These are phyloP conservation scores for Vicia villosa DNA, from an alignment of 306 rosid species.

Conservation along the genomic window DNA sequence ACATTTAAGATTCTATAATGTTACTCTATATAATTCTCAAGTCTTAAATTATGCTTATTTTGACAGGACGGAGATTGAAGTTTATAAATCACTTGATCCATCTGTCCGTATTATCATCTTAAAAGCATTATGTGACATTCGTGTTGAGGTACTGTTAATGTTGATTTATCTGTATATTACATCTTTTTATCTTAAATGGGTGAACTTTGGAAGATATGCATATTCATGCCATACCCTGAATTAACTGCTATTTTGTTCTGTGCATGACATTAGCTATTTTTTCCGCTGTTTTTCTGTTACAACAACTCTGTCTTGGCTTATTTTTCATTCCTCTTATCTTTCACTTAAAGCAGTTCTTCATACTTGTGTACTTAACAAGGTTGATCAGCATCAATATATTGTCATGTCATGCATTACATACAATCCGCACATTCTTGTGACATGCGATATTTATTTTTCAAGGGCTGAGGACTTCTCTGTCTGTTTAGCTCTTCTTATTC, in stretches of 20 bases:
- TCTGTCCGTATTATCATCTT: slow-evolving; percentile 86
- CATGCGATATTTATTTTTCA: background rate
- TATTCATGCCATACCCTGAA: slow-evolving; percentile 14
- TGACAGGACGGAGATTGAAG: slow-evolving; percentile 83
- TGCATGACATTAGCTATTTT: slow-evolving; percentile 11
- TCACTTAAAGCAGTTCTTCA: slow-evolving; percentile 4
- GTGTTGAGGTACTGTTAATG: slow-evolving; percentile 77
- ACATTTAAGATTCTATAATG: slow-evolving; percentile 27
- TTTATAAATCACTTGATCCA: slow-evolving; percentile 86
- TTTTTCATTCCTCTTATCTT: slow-evolving; percentile 22
- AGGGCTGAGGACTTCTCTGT: background rate
- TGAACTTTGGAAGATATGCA: slow-evolving; percentile 30
- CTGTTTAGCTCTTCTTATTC: slow-evolving; percentile 20
- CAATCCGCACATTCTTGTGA: background rate
- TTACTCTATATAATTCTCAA: slow-evolving; percentile 40
- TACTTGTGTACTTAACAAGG: slow-evolving; percentile 20
- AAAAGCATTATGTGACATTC: slow-evolving; percentile 99
- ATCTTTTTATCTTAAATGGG: slow-evolving; percentile 26
- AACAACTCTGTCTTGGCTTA: slow-evolving; percentile 21
- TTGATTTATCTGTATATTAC: slow-evolving; percentile 24
- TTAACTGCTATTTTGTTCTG: background rate
- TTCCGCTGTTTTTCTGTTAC: slow-evolving; percentile 4
- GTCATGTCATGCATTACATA: slow-evolving; percentile 16
- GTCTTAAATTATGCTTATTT: slow-evolving; percentile 41
- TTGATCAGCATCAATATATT: slow-evolving; percentile 12